Percentiles rank a stretch among this genome's conserved stretches.
Conservation (phyloP, 2,329 filamentous ascomycete genomes). For the Fusarium neocosmosporiellum region DNA sequence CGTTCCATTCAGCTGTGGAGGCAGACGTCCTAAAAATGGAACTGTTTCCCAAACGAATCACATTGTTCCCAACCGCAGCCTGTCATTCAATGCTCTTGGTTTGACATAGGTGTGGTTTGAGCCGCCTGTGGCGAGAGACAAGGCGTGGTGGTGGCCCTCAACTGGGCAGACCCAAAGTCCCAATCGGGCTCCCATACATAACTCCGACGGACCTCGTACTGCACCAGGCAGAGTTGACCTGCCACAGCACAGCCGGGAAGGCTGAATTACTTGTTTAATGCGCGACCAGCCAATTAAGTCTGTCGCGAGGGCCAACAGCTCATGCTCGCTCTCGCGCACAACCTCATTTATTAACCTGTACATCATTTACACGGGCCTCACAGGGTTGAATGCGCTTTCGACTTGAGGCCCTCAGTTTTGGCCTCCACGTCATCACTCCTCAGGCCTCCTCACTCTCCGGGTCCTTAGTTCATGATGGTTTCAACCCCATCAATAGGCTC, state of each 20-base stretch:
- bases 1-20: neutral
- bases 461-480: neutral
- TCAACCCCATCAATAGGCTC: neutral
- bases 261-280: neutral
- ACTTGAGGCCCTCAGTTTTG: neutral
- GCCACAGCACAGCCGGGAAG: neutral
- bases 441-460: neutral
- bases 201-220: neutral
- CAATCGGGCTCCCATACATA: neutral
- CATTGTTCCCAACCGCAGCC: neutral
- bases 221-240: neutral
- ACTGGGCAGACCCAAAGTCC: neutral
- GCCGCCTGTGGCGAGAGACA: neutral
- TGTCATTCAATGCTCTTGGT: neutral
- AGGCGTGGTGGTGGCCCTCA: neutral
- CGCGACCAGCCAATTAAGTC: neutral
- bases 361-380: neutral
- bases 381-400: neutral
- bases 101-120: neutral
- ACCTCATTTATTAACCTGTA: neutral
- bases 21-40: neutral
- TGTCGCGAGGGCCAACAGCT: neutral
- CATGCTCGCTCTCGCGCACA: neutral
- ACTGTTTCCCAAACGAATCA: neutral
- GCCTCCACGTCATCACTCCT: neutral